Conservation (phyloP, 768 basidiomycete species). For the Boletus subcaerulescens region DNA sequence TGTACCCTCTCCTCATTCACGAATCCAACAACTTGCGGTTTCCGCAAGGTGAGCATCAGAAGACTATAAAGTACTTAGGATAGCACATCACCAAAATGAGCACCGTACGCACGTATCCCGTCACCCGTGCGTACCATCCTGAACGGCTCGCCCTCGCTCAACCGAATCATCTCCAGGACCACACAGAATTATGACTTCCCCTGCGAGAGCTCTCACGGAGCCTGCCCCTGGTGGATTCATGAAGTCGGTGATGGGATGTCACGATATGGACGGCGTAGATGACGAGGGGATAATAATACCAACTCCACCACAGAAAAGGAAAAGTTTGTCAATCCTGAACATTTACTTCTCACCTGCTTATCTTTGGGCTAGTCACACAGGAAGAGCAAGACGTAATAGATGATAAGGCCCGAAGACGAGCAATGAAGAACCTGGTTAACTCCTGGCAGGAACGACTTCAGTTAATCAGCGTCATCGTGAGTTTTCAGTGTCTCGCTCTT, state of each 20-base stretch:
- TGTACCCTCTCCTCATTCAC: background rate
- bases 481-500: slow-evolving; percentile 15
- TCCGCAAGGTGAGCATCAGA: slow-evolving; percentile 1
- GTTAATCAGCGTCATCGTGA: slow-evolving; percentile 56
- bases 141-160: background rate
- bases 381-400: slow-evolving; percentile 49
- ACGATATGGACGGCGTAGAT: slow-evolving; percentile 6
- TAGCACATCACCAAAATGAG: slow-evolving; percentile 5
- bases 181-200: slow-evolving; percentile 10
- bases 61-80: background rate
- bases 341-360: background rate
- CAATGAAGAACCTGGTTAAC: slow-evolving; percentile 49
- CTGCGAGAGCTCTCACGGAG: slow-evolving; percentile 17
- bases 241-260: slow-evolving; percentile 18
- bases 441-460: slow-evolving; percentile 64
- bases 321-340: slow-evolving; percentile 14
- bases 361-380: slow-evolving; percentile 38
- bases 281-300: slow-evolving; percentile 14
- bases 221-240: slow-evolving; percentile 19
- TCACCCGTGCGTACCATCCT: slow-evolving; percentile 4
- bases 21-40: background rate
- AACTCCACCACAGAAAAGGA: slow-evolving; percentile 5
- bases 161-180: slow-evolving; percentile 3
- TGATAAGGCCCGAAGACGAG: slow-evolving; percentile 42
- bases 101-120: slow-evolving; percentile 7